These are phyloP conservation scores for Cladosporium sp. DNA, from an alignment of 2,329 filamentous ascomycete species.

Conservation along the genomic window DNA sequence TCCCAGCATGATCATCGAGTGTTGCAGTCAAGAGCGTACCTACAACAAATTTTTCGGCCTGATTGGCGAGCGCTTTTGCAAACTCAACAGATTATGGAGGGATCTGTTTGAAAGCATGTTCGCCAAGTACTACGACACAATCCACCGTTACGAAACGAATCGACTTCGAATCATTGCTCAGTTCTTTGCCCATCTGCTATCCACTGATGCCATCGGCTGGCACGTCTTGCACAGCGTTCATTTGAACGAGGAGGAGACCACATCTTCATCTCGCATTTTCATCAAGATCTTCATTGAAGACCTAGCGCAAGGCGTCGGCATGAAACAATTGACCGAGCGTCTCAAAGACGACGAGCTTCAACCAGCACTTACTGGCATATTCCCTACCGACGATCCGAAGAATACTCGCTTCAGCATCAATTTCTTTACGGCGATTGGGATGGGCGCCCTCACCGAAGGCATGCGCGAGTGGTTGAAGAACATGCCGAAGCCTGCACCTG, in stretches of 20 bases:
- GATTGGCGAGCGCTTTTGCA: constrained; percentile 90
- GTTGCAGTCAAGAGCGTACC: constrained; percentile 91
- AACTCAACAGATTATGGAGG: constrained; percentile 90
- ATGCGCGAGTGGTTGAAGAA: constrained; percentile 90
- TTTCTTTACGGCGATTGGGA: constrained; percentile 96
- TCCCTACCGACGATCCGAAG: constrained; percentile 80
- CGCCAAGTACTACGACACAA: constrained; percentile 90
- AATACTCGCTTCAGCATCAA: constrained; percentile 98
- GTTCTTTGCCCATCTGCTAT: constrained; percentile 87
- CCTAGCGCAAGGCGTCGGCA: constrained; percentile 76
- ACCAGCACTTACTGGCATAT: constrained; percentile 74
- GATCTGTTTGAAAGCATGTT: constrained; percentile 90
- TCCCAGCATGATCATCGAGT: constrained; percentile 95
- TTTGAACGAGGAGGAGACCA: constrained; percentile 94
- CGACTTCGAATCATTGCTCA: constrained; percentile 88
- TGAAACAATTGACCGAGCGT: constrained; percentile 69
- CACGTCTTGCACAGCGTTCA: constrained; percentile 79
- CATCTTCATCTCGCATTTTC: constrained; percentile 92
- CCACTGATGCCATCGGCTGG: constrained; percentile 86
- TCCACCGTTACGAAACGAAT: constrained; percentile 95
- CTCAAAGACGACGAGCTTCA: constrained; percentile 73
- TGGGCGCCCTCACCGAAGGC: constrained; percentile 89
- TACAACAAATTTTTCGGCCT: constrained; percentile 97
- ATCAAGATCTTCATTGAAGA: constrained; percentile 98
- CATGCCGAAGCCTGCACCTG: constrained; percentile 75